Conservation (phyloP, 495 filamentous ascomycete genomes). For the Trichoderma gamsii region DNA sequence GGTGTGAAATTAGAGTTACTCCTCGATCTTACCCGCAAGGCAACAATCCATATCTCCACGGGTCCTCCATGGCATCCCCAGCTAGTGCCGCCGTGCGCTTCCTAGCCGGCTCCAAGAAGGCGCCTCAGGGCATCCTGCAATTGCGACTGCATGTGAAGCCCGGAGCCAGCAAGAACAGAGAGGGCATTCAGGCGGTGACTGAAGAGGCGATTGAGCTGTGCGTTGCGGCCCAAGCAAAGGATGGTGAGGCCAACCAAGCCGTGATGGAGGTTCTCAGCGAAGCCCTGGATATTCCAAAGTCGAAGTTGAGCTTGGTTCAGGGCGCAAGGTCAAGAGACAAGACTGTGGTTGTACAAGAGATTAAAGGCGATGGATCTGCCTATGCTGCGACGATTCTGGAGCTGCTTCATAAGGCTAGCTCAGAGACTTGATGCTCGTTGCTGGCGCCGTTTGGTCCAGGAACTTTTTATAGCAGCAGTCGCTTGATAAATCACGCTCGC, state of each 20-base stretch:
- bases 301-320: constrained; percentile 55
- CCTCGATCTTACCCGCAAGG: not conserved
- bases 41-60: not conserved
- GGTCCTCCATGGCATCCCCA: not conserved
- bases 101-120: constrained; percentile 29
- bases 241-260: constrained; percentile 62
- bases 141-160: constrained; percentile 59
- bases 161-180: constrained; percentile 53
- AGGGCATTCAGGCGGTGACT: constrained; percentile 50
- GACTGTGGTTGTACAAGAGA: constrained; percentile 34
- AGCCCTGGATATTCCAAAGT: constrained; percentile 55
- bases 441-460: not conserved
- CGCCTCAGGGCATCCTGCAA: constrained; percentile 35
- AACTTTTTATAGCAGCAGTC: too few species aligned
- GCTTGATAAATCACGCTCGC: not conserved
- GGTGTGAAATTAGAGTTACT: not conserved
- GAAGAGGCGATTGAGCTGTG: constrained; percentile 53
- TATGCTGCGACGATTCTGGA: not conserved
- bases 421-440: not conserved
- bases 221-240: constrained; percentile 55
- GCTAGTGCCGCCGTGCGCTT: constrained; percentile 25
- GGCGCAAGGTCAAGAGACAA: constrained; percentile 59
- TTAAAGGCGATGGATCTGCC: not conserved
- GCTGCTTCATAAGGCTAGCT: constrained; percentile 11
- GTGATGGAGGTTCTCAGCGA: constrained; percentile 58